These are phyloP conservation scores for Ophiostoma novo-ulmi DNA, from an alignment of 2,329 filamentous ascomycete species.

Conservation along the genomic window DNA sequence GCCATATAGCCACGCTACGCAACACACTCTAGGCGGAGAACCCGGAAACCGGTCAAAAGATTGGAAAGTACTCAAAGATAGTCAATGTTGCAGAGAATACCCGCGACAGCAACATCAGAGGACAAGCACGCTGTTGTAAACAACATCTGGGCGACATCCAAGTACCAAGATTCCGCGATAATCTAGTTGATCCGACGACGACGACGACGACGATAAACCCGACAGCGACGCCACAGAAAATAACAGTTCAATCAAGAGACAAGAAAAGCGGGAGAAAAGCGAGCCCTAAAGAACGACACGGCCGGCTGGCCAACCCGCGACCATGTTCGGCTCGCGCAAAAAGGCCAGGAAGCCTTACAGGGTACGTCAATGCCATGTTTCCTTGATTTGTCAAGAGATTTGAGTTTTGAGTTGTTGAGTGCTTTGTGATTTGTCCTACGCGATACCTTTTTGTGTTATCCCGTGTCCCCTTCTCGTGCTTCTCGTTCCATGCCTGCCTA, in stretches of 20 bases:
- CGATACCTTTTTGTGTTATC: background rate
- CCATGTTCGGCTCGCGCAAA: constrained; percentile 48
- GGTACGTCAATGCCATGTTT: constrained; percentile 39
- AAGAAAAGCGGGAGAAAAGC: background rate
- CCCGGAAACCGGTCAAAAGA: constrained; percentile 17
- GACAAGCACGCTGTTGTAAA: background rate
- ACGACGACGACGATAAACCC: background rate
- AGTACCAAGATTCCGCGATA: background rate
- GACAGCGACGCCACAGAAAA: background rate
- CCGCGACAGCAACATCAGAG: background rate
- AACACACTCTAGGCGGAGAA: constrained; percentile 14
- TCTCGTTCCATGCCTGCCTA: background rate
- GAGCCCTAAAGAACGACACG: background rate
- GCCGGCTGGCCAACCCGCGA: constrained; percentile 14
- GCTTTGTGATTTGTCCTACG: background rate
- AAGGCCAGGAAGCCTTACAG: constrained; percentile 42
- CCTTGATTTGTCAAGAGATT: background rate
- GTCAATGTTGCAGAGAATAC: background rate
- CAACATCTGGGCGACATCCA: background rate
- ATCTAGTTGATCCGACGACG: background rate
- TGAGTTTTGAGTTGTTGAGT: background rate
- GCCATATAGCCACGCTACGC: constrained; percentile 12
- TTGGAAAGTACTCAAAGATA: background rate
- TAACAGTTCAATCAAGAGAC: background rate
- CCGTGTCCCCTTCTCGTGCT: background rate